These are phyloP conservation scores for Saccharum officinarum DNA, from an alignment of 176 grass and related monocot genomes.

Conservation along the genomic window DNA sequence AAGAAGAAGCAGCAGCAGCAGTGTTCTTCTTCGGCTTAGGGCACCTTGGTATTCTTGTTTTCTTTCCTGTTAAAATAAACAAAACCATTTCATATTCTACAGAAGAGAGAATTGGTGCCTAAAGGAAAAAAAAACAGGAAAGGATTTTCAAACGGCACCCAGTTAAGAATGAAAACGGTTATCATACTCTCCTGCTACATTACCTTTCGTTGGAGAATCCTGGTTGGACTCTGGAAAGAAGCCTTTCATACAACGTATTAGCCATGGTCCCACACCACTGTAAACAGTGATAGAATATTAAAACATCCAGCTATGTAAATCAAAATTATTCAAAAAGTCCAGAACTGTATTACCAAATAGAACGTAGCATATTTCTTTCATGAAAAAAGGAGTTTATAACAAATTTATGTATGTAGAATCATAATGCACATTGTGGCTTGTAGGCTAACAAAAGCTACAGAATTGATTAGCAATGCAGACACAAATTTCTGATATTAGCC, in stretches of 20 bases:
- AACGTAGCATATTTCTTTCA: neutral
- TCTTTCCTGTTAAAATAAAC: conserved; percentile 19
- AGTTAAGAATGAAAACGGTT: conserved; percentile 8
- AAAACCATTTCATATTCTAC: neutral
- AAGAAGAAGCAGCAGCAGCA: conserved; percentile 18
- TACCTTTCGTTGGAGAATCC: conserved; percentile 41
- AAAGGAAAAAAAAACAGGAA: neutral
- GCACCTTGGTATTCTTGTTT: conserved; percentile 17
- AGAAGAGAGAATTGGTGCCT: neutral
- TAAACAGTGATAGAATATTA: conserved; percentile 20
- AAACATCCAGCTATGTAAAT: conserved; percentile 12
- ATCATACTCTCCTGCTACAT: conserved; percentile 14
- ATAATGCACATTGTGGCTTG: neutral
- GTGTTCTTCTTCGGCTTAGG: neutral
- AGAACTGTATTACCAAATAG: neutral
- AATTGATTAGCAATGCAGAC: neutral
- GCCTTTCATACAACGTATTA: conserved; percentile 65
- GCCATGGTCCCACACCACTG: conserved; percentile 81
- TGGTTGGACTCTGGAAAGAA: conserved; percentile 47
- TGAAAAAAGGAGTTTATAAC: neutral
- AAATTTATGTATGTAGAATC: neutral
- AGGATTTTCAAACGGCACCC: neutral
- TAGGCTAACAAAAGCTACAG: neutral
- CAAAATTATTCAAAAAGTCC: neutral
- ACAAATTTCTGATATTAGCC: neutral